Evolutionary conservation across 1,139 yeast species (phyloP).

Genomic region (Hansenula sp.): DNA sequence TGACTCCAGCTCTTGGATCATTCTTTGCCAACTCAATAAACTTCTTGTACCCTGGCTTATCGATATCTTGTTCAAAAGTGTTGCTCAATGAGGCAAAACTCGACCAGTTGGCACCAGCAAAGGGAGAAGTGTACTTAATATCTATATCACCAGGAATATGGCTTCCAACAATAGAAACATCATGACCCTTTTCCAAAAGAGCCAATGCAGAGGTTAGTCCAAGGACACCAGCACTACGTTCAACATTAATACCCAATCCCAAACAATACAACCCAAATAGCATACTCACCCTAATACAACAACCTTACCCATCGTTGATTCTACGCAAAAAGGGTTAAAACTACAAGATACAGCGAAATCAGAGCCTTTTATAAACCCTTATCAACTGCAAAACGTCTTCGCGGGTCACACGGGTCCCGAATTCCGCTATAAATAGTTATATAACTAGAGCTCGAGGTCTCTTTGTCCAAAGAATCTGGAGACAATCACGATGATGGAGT

Average conservation of each 20-base stretch:
- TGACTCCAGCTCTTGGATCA: slow-evolving; percentile 48
- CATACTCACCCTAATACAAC: slow-evolving; percentile 1
- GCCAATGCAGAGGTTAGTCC: slow-evolving; percentile 57
- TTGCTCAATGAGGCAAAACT: slow-evolving; percentile 44
- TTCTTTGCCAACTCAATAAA: slow-evolving; percentile 36
- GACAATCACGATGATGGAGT: slow-evolving; percentile 9
- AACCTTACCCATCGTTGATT: background rate
- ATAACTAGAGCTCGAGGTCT: slow-evolving; percentile 10
- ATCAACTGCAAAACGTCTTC: too few species aligned
- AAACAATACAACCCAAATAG: background rate
- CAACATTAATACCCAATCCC: background rate
- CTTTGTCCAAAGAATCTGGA: slow-evolving; percentile 16
- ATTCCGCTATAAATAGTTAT: background rate
- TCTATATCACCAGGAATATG: slow-evolving; percentile 49
- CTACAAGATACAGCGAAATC: too few species aligned
- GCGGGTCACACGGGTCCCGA: background rate
- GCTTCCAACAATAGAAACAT: slow-evolving; percentile 42
- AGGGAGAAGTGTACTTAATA: slow-evolving; percentile 52
- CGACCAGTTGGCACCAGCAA: slow-evolving; percentile 74
- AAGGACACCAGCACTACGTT: slow-evolving; percentile 48
- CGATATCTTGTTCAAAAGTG: slow-evolving; percentile 36
- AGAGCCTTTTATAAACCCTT: too few species aligned
- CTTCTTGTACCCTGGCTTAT: slow-evolving; percentile 40
- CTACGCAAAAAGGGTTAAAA: too few species aligned
- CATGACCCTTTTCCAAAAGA: slow-evolving; percentile 35